Evolutionary conservation across 257 asterid genomes (phyloP).

Genomic region (Solanum arcanum): DNA sequence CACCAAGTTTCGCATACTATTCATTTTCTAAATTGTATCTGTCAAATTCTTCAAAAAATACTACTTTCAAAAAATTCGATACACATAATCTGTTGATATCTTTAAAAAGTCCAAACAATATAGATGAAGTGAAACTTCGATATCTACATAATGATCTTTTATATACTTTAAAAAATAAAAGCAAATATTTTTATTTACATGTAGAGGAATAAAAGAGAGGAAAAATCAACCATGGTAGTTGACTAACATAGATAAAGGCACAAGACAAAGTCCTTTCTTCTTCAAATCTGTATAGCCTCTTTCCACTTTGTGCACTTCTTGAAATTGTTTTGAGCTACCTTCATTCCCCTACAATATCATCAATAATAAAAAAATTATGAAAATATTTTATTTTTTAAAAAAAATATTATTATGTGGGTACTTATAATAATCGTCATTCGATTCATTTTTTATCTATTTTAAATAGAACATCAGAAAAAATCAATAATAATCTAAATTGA

Average conservation of each 20-base stretch:
- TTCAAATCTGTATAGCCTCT: constrained; percentile 18
- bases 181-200: background rate
- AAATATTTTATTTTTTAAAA: background rate
- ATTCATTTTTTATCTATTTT: background rate
- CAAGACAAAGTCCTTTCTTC: constrained; percentile 45
- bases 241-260: constrained; percentile 40
- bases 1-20: no score
- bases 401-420: background rate
- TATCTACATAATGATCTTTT: background rate
- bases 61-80: no score
- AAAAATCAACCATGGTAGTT: constrained; percentile 18
- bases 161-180: background rate
- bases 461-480: background rate
- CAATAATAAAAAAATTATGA: background rate
- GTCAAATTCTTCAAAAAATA: background rate
- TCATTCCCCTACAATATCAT: constrained; percentile 22
- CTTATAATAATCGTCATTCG: background rate
- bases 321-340: background rate
- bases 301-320: background rate
- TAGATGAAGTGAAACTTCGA: background rate
- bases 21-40: no score
- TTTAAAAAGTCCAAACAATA: no score
- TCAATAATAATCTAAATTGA: background rate
- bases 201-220: background rate
- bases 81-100: no score